Conservation (phyloP, 192 early-diverging fungal genomes). For the Linnemannia hyalina region DNA sequence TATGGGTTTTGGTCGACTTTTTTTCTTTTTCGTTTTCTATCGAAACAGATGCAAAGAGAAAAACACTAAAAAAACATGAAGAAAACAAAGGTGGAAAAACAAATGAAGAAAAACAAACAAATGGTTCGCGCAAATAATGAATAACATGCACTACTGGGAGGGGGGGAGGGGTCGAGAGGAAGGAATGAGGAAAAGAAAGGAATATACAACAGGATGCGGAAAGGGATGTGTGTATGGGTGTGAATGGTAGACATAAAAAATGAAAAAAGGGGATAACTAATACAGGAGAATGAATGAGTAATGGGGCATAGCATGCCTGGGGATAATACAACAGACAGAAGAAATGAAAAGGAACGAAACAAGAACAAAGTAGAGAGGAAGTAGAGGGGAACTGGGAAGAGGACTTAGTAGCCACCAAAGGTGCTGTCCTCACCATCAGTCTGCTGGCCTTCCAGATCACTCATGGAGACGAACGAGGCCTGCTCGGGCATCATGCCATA, state of each 20-base stretch:
- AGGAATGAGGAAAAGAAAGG: not conserved
- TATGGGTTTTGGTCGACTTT: conserved; percentile 16
- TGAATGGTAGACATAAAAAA: not conserved
- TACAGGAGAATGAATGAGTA: conserved; percentile 20
- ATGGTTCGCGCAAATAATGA: not conserved
- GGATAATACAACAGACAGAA: not conserved
- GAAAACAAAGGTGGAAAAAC: conserved; percentile 12
- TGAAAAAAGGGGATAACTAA: conserved; percentile 5
- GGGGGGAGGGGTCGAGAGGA: not conserved
- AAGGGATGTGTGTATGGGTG: not conserved
- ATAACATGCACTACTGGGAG: not conserved
- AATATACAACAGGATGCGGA: not conserved
- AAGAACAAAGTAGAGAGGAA: not conserved
- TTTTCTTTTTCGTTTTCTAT: not conserved
- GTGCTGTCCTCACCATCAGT: conserved; percentile 54
- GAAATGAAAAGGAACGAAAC: not conserved
- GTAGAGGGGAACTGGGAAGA: too few species aligned
- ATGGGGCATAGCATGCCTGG: conserved; percentile 6
- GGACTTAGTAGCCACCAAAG: conserved; percentile 39
- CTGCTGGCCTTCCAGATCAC: conserved; percentile 55
- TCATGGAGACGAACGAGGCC: conserved; percentile 59
- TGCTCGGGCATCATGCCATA: conserved; percentile 57
- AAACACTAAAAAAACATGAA: conserved; percentile 12
- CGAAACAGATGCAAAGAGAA: conserved; percentile 1
- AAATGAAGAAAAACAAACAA: not conserved